Evolutionary conservation across 148 eudicot genomes (phyloP), one percentile per base, ranked within the genome.

Genomic region (Fagopyrum tataricum): DNA sequence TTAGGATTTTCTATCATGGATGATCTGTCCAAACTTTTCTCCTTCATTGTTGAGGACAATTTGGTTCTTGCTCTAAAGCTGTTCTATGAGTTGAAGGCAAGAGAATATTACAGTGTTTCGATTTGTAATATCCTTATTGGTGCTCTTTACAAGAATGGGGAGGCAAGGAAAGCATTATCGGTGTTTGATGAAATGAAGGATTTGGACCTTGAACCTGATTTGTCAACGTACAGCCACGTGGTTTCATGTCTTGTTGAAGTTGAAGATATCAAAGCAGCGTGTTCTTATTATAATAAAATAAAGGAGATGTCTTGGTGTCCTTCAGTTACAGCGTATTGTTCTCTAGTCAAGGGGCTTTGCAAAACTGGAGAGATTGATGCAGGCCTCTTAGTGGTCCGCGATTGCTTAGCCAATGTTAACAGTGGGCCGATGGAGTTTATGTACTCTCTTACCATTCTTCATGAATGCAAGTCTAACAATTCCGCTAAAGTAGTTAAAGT

Each of bases 361-460:
- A 83, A 81, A 78, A 74, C 80, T 14, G 96, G 89, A 61, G 88
- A 90, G 83, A 80, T 94, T 59, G 97, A 94, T 80, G 75, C 83
- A 9, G 98, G 90, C 62, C 75, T 94, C 49, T 76, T 81, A 79
- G 80, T 94, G 18, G 86, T 91, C 68, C 90, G 87, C 24, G 98
- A 94, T 70, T 89, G 97, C 76, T 84, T 94, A 77, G 98, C 86
- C 17, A 85, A 89, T 76, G 87, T 88, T 58, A 42, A 77, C 4
- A 83, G 81, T 72, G 97, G 93, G 23, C 98, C 98, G 24, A 68
- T 84, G 84, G 91, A 83, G 76, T 91, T 94, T 73, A 94, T 91
- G 76, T 91, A 89, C 77, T 71, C 82, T 26, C 88, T 94, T 8
- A 79, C 81, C 26, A 80, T 94, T 78, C 53, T 91, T 67, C 93